Percentiles rank a stretch among this genome's conserved stretches.
These are phyloP conservation scores for Murraya koenigii DNA, from an alignment of 345 rosid genomes.

Conservation along the genomic window DNA sequence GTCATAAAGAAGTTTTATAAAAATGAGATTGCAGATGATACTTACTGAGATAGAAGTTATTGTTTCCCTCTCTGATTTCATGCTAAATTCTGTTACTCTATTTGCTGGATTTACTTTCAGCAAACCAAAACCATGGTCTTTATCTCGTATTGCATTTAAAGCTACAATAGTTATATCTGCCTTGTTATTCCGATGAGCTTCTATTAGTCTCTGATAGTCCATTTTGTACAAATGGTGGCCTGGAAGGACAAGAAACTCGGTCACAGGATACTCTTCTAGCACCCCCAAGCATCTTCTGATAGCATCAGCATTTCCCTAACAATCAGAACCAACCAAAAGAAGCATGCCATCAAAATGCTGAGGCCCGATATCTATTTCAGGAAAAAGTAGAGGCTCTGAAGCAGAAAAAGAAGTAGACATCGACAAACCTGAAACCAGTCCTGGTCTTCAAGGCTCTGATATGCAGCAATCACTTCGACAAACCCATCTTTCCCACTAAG, in stretches of 20 bases:
- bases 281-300: conserved; percentile 84
- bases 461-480: conserved; percentile 79
- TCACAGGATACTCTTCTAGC: conserved; percentile 69
- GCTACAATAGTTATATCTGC: conserved; percentile 65
- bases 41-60: conserved; percentile 33
- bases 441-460: conserved; percentile 69
- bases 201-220: conserved; percentile 70
- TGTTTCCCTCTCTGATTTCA: conserved; percentile 29
- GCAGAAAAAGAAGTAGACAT: not conserved
- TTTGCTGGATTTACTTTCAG: conserved; percentile 48
- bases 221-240: conserved; percentile 83
- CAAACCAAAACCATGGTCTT: conserved; percentile 50
- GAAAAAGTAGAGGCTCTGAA: not conserved
- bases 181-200: conserved; percentile 48
- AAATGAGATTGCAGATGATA: conserved; percentile 3
- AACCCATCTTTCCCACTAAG: conserved; percentile 63
- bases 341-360: not conserved
- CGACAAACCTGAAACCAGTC: conserved; percentile 75
- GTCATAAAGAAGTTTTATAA: not conserved
- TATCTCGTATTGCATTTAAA: conserved; percentile 35
- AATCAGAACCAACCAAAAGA: not conserved
- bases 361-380: not conserved
- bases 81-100: conserved; percentile 37
- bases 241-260: conserved; percentile 71
- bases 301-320: conserved; percentile 85